Evolutionary conservation across 371 early-diverging fungal genomes (phyloP).

Genomic region (Rhizopus delemar): DNA sequence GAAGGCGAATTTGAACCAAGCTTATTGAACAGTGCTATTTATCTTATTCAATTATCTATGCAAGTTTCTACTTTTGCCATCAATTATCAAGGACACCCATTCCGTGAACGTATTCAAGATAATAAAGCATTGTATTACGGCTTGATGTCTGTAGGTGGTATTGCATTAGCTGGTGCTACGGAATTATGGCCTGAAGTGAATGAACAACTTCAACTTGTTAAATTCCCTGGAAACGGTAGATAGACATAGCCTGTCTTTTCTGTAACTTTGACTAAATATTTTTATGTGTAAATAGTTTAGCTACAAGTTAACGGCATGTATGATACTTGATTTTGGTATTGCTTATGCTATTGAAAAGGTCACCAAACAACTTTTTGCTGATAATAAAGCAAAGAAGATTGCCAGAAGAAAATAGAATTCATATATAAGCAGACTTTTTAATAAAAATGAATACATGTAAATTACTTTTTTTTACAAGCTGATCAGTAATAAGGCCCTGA

Average conservation of each 20-base stretch:
- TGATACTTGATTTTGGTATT: constrained; percentile 74
- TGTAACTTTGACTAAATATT: not conserved
- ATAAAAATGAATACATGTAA: too few species aligned
- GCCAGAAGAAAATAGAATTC: constrained; percentile 28
- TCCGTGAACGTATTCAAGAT: constrained; percentile 96
- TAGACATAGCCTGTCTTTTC: constrained; percentile 3
- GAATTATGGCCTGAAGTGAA: constrained; percentile 92
- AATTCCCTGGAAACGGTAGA: constrained; percentile 80
- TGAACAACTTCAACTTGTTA: constrained; percentile 87
- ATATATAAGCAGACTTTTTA: too few species aligned
- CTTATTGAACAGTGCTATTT: constrained; percentile 95
- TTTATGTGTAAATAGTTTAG: constrained; percentile 56
- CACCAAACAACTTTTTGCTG: constrained; percentile 64
- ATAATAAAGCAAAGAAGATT: constrained; percentile 72
- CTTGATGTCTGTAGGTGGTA: constrained; percentile 79
- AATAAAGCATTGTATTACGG: constrained; percentile 95
- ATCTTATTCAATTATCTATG: constrained; percentile 95
- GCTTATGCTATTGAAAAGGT: constrained; percentile 71
- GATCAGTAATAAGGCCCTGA: too few species aligned
- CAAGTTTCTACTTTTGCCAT: constrained; percentile 99
- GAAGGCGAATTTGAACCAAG: constrained; percentile 96
- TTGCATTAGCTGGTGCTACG: constrained; percentile 87
- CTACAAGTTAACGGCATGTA: constrained; percentile 62
- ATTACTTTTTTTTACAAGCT: too few species aligned
- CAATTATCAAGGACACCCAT: constrained; percentile 99